These are phyloP conservation scores for Symmetrospora coprosmae DNA, from an alignment of 768 basidiomycete species.

Conservation along the genomic window DNA sequence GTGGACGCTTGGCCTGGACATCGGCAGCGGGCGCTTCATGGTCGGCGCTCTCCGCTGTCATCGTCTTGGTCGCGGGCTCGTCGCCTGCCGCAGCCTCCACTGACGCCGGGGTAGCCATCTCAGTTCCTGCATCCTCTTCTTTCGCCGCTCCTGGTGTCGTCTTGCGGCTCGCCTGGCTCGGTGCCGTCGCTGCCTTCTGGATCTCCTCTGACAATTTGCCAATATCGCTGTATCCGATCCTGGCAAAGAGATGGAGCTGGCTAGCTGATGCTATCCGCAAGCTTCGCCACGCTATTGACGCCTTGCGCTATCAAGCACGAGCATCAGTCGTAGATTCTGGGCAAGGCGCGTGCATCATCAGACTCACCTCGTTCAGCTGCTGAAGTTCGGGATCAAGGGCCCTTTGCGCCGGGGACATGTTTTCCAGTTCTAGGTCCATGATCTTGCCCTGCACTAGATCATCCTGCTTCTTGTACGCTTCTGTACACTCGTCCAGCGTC, in stretches of 20 bases:
- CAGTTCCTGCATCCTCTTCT: too few relatives aligned
- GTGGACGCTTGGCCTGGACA: background rate
- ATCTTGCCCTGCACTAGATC: too few relatives aligned
- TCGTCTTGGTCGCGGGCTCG: too few relatives aligned
- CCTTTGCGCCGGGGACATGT: background rate
- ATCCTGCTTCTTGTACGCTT: too few relatives aligned
- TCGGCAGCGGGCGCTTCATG: background rate
- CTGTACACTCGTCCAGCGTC: too few relatives aligned
- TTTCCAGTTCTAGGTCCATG: background rate
- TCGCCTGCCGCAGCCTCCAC: too few relatives aligned
- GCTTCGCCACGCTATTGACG: constrained; percentile 59
- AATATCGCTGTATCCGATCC: constrained; percentile 66
- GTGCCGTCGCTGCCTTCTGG: background rate
- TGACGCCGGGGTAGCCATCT: too few relatives aligned
- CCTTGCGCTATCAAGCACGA: constrained; percentile 47
- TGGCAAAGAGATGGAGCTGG: constrained; percentile 57
- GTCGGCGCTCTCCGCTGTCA: too few relatives aligned
- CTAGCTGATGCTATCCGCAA: constrained; percentile 61
- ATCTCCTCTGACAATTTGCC: constrained; percentile 40
- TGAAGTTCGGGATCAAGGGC: constrained; percentile 44
- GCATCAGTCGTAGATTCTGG: background rate
- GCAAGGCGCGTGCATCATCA: background rate
- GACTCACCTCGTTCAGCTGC: constrained; percentile 51
- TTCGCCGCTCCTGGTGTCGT: too few relatives aligned
- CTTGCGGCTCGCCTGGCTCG: background rate